phyloP scores from a whole-genome alignment of 352 stramenopile species.

The Phytopythium chamaehyphon region DNA sequence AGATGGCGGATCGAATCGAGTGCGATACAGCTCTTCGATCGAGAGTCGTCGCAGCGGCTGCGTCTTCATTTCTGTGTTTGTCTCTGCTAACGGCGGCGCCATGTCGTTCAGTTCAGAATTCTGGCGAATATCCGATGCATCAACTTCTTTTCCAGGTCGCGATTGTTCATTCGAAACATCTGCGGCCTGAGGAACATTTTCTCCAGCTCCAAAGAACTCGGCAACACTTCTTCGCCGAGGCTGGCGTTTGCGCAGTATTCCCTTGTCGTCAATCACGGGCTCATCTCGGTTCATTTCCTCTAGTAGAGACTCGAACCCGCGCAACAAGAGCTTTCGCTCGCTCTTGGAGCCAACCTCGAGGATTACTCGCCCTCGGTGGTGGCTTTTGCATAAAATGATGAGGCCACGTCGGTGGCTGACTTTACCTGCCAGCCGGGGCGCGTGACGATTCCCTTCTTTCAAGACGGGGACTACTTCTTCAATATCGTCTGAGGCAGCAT shows the following conservation, averaged over 20 bases:
- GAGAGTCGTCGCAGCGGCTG: conserved; percentile 7
- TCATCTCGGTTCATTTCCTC: conserved; percentile 39
- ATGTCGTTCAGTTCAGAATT: too few relatives aligned
- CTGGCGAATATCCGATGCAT: too few relatives aligned
- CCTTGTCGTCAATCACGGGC: conserved; percentile 35
- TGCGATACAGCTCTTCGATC: conserved; percentile 57
- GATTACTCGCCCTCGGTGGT: conserved; percentile 56
- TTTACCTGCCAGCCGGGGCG: conserved; percentile 49
- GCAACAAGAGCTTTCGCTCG: conserved; percentile 54
- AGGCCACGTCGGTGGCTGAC: conserved; percentile 57
- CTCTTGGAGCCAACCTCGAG: conserved; percentile 55
- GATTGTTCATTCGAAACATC: not conserved
- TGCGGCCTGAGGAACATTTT: conserved; percentile 9
- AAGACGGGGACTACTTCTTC: conserved; percentile 47
- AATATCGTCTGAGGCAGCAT: conserved; percentile 45
- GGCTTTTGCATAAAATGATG: conserved; percentile 63
- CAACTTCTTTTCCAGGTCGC: too few relatives aligned
- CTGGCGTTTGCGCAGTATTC: conserved; percentile 40
- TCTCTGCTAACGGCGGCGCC: not conserved
- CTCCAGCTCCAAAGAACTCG: conserved; percentile 38
- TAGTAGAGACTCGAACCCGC: conserved; percentile 50
- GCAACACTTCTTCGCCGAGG: conserved; percentile 44
- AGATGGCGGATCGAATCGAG: conserved; percentile 42
- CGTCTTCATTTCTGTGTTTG: not conserved
- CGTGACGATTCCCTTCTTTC: conserved; percentile 46